Evolutionary conservation across 2,329 filamentous ascomycete genomes (phyloP), one percentile per base, ranked within the genome.

Genomic region (Botrytis cinerea): DNA sequence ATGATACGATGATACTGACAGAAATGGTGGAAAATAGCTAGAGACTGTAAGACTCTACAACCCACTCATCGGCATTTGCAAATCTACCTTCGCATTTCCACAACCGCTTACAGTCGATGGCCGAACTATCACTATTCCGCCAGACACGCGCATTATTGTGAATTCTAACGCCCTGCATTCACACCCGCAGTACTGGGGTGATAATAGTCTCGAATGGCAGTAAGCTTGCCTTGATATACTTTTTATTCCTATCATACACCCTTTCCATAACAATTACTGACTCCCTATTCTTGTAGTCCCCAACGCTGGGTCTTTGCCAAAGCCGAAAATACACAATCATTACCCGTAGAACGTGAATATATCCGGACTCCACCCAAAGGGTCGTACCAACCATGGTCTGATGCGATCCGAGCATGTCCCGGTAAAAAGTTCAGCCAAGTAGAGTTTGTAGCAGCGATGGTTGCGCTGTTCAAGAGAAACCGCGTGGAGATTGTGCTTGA

Each of bases 351-450:
- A 12, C 38, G 38, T 22, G 60, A 72, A 72, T 70, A 69, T 43
- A 12, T 73, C 4, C 59, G 69, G 10, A 54, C 46, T 14, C 62
- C 74, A 28, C 70, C 69, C n/a, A 51, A 70, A 25, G 71, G 73
- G 7, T 43, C 54, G 16, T 78, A 74, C 54, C 14, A 77, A 9
- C 73, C 75, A 3, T 79, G 75, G 76, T 70, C 74, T 25, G 57
- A 45, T 16, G 75, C 76, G 48, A 70, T 74, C 1, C 70, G 77
- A 40, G 46, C 75, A 10, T 79, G 76, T 67, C 77, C 77, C 0
- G 75, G 77, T 8, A 77, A 75, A 63, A 77, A 77, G 25, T 77
- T 77, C 35, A 69, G 74, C 9, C 73, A 76, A 59, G 77, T 79
- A 8, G 77, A 79, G 62, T 77, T 78, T 68, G 75, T 77, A 14